Evolutionary conservation across 352 stramenopile species (phyloP), one percentile per base, ranked within the genome.

Genomic region (Pythium aphanidermatum): DNA sequence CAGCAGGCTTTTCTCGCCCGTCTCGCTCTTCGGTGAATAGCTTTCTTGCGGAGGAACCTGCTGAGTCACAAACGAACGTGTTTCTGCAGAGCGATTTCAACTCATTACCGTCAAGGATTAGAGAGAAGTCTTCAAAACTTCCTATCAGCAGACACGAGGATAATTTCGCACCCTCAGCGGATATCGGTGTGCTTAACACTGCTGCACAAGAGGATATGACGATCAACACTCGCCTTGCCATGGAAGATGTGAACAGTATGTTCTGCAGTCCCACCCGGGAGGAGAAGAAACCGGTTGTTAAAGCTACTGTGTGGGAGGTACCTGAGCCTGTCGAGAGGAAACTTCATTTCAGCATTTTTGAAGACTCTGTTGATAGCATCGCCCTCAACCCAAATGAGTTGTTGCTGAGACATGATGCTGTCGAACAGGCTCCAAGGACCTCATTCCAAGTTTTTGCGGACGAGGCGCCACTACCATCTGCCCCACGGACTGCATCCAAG

Each of bases 181-280:
- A 21, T n/a, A 19, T 46, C 19, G 39, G 34, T 6, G 51, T 41
- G 31, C 30, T 68, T 7, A 51, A 71, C 20, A 58, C 63, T 23
- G 68, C 63, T 26, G 75, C 66, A 4, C 70, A 87, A 69, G 79
- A 94, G 53, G 80, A 94, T 46, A 79, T 94, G 67, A 94, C 82
- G 13, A 92, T 94, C 44, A 94, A 89, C 47, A 94, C 82, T 47
- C 74, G 75, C 36, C 57, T 94, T 6, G 82, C 82, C 2, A 72
- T 91, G 63, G 75, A 82, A 25, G 82, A 94, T 26, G 77, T 94
- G 42, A 88, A 92, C 54, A 71, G 51, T 45, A 92, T 94, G 82
- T 94, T 94, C 50, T 90, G 77, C 52, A 94, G 82, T 38, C 82
- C 82, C 20, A 56, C 70, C 19, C 65, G 70, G 40, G 63, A 70